Evolutionary conservation across 2,329 filamentous ascomycete species (phyloP).

Genomic region (Drechslerella coelobrocha): DNA sequence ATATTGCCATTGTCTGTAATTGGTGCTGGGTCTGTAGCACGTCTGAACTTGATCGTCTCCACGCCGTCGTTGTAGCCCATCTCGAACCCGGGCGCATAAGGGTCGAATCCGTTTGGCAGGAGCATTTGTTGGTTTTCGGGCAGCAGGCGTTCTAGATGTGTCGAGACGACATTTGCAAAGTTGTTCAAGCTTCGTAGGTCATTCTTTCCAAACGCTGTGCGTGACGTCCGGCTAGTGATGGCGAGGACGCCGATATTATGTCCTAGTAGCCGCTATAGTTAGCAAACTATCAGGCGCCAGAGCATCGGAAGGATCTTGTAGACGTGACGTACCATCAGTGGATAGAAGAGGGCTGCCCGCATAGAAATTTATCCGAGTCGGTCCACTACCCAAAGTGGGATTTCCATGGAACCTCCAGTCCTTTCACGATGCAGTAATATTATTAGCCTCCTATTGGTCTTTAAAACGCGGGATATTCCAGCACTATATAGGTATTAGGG

Average conservation of each 20-base stretch:
- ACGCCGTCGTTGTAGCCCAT: neutral
- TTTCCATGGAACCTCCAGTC: conserved; percentile 58
- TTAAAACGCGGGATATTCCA: neutral
- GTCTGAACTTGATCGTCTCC: neutral
- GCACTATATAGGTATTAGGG: too few species aligned
- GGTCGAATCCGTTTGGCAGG: neutral
- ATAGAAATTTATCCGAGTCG: conserved; percentile 57
- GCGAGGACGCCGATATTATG: conserved; percentile 45
- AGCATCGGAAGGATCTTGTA: too few species aligned
- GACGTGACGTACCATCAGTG: conserved; percentile 54
- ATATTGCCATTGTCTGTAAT: neutral
- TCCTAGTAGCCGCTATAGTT: too few species aligned
- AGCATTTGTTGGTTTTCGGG: conserved; percentile 21
- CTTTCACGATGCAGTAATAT: conserved; percentile 49
- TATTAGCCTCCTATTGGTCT: neutral
- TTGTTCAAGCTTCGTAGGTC: conserved; percentile 43
- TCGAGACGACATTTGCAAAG: conserved; percentile 45
- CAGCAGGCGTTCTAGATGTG: conserved; percentile 38
- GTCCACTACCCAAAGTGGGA: conserved; percentile 54
- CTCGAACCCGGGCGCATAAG: neutral
- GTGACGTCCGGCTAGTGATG: conserved; percentile 13
- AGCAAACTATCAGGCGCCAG: too few species aligned
- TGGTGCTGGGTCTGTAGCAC: neutral
- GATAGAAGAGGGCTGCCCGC: conserved; percentile 57
- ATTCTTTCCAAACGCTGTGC: conserved; percentile 29